phyloP scores from a whole-genome alignment of 2,329 filamentous ascomycete genomes.

The Arthroderma sp. region DNA sequence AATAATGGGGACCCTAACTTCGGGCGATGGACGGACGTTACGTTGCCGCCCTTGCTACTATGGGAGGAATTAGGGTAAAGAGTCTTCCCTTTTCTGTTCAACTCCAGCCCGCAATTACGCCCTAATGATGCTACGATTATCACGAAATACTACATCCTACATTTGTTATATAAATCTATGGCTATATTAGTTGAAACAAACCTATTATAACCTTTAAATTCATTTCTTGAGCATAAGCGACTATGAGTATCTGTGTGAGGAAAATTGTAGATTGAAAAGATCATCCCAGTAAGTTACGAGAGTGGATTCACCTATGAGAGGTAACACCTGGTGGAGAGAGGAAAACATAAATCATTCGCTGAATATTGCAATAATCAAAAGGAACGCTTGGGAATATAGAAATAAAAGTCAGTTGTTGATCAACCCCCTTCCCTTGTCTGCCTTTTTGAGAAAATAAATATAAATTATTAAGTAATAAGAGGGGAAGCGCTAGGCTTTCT shows the following conservation, averaged over 20 bases:
- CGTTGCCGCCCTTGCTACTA: constrained; percentile 28
- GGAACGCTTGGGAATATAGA: neutral
- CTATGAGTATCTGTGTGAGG: too few species aligned
- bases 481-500: neutral
- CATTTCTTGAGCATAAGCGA: too few species aligned
- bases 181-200: neutral
- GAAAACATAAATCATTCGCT: neutral
- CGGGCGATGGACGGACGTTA: constrained; percentile 28
- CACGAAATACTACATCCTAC: neutral
- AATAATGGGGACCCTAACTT: constrained; percentile 4
- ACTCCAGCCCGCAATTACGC: neutral
- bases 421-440: neutral
- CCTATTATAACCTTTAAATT: neutral
- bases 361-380: neutral
- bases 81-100: neutral
- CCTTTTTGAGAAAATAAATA: neutral
- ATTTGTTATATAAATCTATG: neutral
- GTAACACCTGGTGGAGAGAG: neutral
- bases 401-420: neutral
- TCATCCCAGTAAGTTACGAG: too few species aligned
- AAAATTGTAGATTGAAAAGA: too few species aligned
- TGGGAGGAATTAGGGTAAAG: constrained; percentile 28
- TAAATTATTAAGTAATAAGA: neutral
- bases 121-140: neutral
- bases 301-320: neutral